phyloP scores from a whole-genome alignment of 164 flowering plant species.

The Sedum album region DNA sequence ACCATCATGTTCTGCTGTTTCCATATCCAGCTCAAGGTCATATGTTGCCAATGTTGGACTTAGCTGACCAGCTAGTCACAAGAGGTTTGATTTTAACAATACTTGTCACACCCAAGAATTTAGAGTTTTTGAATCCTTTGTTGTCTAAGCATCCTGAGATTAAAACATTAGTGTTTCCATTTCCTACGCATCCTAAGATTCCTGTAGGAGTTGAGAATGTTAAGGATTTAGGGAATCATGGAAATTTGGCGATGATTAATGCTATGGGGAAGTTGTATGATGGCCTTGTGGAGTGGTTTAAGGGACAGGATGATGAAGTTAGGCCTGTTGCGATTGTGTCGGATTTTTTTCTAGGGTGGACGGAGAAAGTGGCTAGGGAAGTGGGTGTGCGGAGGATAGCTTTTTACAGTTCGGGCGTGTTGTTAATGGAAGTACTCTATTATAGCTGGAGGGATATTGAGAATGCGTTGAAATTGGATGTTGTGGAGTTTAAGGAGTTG shows the following conservation, averaged over 20 bases:
- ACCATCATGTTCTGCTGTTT: background rate
- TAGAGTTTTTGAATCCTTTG: slow-evolving; percentile 36
- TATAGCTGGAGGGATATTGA: slow-evolving; percentile 4
- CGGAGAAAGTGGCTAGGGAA: slow-evolving; percentile 1
- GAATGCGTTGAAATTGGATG: background rate
- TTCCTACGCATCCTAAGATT: slow-evolving; percentile 42
- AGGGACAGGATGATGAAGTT: slow-evolving; percentile 20
- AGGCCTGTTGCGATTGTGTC: slow-evolving; percentile 51
- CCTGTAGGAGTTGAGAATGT: slow-evolving; percentile 48
- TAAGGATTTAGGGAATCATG: slow-evolving; percentile 29
- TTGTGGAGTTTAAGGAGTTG: slow-evolving; percentile 18
- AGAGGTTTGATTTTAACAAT: slow-evolving; percentile 37
- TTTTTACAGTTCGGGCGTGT: background rate
- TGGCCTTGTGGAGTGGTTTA: slow-evolving; percentile 39
- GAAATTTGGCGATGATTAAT: slow-evolving; percentile 21
- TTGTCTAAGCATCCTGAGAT: slow-evolving; percentile 31
- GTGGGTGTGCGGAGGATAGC: slow-evolving; percentile 10
- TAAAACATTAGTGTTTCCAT: slow-evolving; percentile 38
- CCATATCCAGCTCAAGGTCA: background rate
- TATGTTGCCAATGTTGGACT: slow-evolving; percentile 21
- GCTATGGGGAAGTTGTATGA: slow-evolving; percentile 26
- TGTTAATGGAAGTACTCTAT: background rate
- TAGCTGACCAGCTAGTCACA: slow-evolving; percentile 37
- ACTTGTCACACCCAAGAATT: slow-evolving; percentile 53
- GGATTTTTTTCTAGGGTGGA: slow-evolving; percentile 18